These are phyloP conservation scores for Camellia granthamiana DNA, from an alignment of 148 eudicot genomes.

Conservation along the genomic window DNA sequence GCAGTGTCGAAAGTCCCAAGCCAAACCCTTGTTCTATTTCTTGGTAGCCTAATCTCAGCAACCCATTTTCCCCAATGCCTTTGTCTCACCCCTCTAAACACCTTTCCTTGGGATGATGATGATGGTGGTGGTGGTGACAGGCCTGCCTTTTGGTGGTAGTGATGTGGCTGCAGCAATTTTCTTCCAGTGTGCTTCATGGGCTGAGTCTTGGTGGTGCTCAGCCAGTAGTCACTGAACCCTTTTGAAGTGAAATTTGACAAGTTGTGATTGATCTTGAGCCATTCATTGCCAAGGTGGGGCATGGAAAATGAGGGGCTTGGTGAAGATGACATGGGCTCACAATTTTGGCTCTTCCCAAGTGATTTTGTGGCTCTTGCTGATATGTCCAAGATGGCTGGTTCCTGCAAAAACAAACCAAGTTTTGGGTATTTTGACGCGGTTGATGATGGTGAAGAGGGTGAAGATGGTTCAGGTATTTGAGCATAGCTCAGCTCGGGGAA, in stretches of 20 bases:
- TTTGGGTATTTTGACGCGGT: conserved; percentile 19
- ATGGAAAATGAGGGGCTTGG: conserved; percentile 20
- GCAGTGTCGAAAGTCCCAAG: conserved; percentile 90
- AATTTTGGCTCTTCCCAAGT: neutral
- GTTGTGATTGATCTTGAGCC: conserved; percentile 40
- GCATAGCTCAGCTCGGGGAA: conserved; percentile 21
- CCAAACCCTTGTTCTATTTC: conserved; percentile 88
- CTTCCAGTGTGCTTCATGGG: conserved; percentile 48
- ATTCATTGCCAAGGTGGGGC: conserved; percentile 27
- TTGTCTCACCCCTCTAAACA: conserved; percentile 88
- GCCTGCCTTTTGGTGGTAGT: conserved; percentile 2
- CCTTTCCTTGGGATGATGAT: conserved; percentile 39
- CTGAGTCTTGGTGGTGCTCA: conserved; percentile 47
- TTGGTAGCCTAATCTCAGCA: conserved; percentile 84
- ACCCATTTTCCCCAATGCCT: conserved; percentile 99
- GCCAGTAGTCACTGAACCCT: conserved; percentile 37
- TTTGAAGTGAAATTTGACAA: conserved; percentile 25
- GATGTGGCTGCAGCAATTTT: conserved; percentile 11
- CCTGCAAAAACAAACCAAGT: conserved; percentile 28
- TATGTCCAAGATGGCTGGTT: conserved; percentile 15
- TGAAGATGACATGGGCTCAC: conserved; percentile 1
- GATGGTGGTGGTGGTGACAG: conserved; percentile 19
- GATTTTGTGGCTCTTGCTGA: neutral
- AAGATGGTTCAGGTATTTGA: conserved; percentile 19
- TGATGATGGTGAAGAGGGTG: conserved; percentile 9